These are phyloP conservation scores for Penicillium thymicola DNA, from an alignment of 2,329 filamentous ascomycete species.

Conservation along the genomic window DNA sequence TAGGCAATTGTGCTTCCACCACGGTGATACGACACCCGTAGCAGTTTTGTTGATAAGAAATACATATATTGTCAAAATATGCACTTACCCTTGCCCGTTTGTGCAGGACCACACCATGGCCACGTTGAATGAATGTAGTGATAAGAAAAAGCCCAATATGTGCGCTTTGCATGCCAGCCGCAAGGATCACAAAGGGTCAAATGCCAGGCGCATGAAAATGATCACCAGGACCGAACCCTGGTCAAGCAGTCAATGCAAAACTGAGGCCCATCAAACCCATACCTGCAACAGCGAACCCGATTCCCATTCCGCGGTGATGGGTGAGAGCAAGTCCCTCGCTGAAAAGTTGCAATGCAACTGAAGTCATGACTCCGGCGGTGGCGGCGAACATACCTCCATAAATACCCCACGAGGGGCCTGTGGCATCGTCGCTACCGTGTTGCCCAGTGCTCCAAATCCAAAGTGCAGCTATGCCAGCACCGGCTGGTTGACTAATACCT, in stretches of 20 bases:
- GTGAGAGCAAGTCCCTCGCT: constrained; percentile 80
- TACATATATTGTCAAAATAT: not conserved
- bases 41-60: not conserved
- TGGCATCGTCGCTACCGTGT: constrained; percentile 36
- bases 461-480: constrained; percentile 75
- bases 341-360: constrained; percentile 84
- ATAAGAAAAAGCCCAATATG: not conserved
- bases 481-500: constrained; percentile 80
- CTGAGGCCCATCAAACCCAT: constrained; percentile 86
- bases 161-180: not conserved
- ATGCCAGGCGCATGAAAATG: not conserved
- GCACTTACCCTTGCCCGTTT: not conserved
- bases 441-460: constrained; percentile 74
- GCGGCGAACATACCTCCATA: constrained; percentile 71
- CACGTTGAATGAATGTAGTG: not conserved
- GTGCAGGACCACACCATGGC: not conserved
- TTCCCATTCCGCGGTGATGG: constrained; percentile 37
- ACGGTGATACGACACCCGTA: not conserved
- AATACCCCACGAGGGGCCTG: constrained; percentile 52
- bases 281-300: constrained; percentile 47
- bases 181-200: not conserved
- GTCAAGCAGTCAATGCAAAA: constrained; percentile 70
- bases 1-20: not conserved
- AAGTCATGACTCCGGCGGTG: constrained; percentile 93
- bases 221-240: not conserved